phyloP scores from a whole-genome alignment of 768 basidiomycete genomes.

The Lactarius psammicola region DNA sequence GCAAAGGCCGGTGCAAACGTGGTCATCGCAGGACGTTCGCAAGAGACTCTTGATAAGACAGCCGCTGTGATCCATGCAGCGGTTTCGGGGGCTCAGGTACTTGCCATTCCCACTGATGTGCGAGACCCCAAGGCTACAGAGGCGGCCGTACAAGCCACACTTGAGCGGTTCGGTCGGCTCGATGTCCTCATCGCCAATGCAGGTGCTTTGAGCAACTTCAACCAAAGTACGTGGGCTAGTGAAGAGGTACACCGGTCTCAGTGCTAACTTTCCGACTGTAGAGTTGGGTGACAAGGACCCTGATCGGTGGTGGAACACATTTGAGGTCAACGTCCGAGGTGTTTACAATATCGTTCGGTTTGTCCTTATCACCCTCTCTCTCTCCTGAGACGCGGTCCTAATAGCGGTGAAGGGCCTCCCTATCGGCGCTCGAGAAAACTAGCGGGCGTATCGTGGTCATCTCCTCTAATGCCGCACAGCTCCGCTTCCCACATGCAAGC shows the following conservation, averaged over 20 bases:
- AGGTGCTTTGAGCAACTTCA: no score
- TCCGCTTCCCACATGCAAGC: no score
- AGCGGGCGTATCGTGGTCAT: no score
- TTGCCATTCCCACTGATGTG: constrained; percentile 32
- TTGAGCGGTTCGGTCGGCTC: no score
- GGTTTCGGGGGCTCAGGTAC: constrained; percentile 21
- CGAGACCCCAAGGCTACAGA: constrained; percentile 28
- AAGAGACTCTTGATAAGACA: constrained; percentile 28
- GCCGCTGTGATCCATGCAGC: constrained; percentile 27
- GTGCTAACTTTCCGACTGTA: constrained; percentile 31
- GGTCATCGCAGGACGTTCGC: constrained; percentile 29
- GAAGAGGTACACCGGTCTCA: constrained; percentile 23
- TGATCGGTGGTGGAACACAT: not conserved
- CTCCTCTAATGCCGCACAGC: no score
- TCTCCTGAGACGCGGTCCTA: not conserved
- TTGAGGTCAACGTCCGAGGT: constrained; percentile 1
- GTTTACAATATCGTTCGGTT: constrained; percentile 19
- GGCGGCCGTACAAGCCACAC: constrained; percentile 26
- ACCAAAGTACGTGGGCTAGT: not conserved
- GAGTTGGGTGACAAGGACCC: constrained; percentile 1
- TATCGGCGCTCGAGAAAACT: not conserved
- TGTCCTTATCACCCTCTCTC: not conserved
- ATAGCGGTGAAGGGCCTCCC: not conserved
- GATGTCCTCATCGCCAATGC: no score
- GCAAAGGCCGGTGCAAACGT: constrained; percentile 34